phyloP scores from a whole-genome alignment of 2,329 filamentous ascomycete species.

The Zymoseptoria ardabiliae region DNA sequence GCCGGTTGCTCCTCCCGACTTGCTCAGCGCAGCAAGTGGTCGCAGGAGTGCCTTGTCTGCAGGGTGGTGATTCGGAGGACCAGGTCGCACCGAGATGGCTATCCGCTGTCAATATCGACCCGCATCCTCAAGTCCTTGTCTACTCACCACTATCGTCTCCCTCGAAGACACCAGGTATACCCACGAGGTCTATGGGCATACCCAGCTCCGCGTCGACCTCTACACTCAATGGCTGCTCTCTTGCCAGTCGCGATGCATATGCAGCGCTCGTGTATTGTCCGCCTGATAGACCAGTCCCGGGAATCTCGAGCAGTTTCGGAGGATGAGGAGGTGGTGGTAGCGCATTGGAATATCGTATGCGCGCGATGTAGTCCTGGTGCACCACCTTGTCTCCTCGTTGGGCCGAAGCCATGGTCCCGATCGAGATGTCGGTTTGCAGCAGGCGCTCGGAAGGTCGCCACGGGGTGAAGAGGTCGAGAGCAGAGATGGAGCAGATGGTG shows the following conservation, averaged over 20 bases:
- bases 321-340: conserved; percentile 89
- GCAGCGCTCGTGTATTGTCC: conserved; percentile 84
- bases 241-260: conserved; percentile 80
- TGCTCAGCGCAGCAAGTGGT: conserved; percentile 75
- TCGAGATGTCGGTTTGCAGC: neutral
- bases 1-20: conserved; percentile 66
- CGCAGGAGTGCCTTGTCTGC: conserved; percentile 78
- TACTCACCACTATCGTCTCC: conserved; percentile 82
- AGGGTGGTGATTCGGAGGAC: conserved; percentile 66
- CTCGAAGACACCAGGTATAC: conserved; percentile 89
- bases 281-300: conserved; percentile 79
- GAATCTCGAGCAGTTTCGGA: conserved; percentile 94
- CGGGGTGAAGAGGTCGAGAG: neutral
- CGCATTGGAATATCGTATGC: conserved; percentile 91
- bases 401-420: conserved; percentile 19
- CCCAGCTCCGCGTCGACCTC: conserved; percentile 96
- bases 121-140: neutral
- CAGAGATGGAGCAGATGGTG: neutral
- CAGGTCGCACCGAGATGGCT: conserved; percentile 58
- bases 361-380: conserved; percentile 95
- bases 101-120: conserved; percentile 6
- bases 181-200: conserved; percentile 93
- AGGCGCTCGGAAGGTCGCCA: neutral
- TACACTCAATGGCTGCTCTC: conserved; percentile 91
- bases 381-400: conserved; percentile 35